A percentile compares a stretch with the other conserved stretches of the same genome.
Evolutionary conservation across 2,329 filamentous ascomycete species (phyloP).

Genomic region (Penicillium vulpinum): DNA sequence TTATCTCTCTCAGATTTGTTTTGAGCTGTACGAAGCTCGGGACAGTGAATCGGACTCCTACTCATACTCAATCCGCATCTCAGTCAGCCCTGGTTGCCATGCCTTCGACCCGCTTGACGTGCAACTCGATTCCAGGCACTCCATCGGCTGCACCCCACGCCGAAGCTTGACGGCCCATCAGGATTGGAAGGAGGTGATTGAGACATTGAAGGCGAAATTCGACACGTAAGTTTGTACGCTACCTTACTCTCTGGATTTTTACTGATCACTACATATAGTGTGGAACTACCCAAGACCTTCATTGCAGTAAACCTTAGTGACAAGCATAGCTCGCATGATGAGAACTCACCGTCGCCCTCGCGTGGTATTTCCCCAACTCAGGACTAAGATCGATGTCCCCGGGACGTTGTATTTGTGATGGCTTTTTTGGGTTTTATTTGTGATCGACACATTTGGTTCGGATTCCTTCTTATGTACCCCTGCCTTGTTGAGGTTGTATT

Average conservation of each 20-base stretch:
- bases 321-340: conserved; percentile 41
- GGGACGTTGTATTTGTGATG: not conserved
- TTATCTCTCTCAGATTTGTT: conserved; percentile 96
- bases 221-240: conserved; percentile 68
- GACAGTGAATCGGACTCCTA: conserved; percentile 75
- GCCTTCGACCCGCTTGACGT: conserved; percentile 96
- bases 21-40: conserved; percentile 95
- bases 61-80: conserved; percentile 94
- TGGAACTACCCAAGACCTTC: conserved; percentile 54
- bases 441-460: not conserved
- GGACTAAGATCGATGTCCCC: not conserved
- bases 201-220: conserved; percentile 91
- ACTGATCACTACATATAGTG: conserved; percentile 31
- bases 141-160: conserved; percentile 90
- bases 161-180: conserved; percentile 85
- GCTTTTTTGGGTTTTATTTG: not conserved
- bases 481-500: not conserved
- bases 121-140: conserved; percentile 92
- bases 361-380: not conserved
- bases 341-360: not conserved
- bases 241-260: conserved; percentile 9
- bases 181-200: conserved; percentile 96
- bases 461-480: not conserved
- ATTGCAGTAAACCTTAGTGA: conserved; percentile 54
- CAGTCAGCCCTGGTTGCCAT: conserved; percentile 92